phyloP scores from a whole-genome alignment of 495 filamentous ascomycete genomes.

The Tuber umbilicatum region DNA sequence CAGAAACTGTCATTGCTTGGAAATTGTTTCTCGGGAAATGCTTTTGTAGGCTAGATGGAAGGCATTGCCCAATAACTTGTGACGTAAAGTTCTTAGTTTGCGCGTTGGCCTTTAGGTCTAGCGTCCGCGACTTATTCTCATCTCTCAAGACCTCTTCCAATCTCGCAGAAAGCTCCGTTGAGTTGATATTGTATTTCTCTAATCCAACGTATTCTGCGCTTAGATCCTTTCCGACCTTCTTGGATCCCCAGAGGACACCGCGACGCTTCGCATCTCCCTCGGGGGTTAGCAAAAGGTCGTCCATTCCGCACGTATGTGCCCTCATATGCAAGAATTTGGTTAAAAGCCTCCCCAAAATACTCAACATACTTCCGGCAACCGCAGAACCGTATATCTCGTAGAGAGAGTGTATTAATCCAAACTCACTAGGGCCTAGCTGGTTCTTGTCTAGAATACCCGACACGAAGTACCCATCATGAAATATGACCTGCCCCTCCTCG shows the following conservation, averaged over 20 bases:
- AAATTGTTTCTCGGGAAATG: conserved; percentile 95
- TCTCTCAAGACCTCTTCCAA: conserved; percentile 87
- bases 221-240: conserved; percentile 70
- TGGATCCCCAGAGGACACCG: conserved; percentile 61
- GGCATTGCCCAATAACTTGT: conserved; percentile 66
- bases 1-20: conserved; percentile 96
- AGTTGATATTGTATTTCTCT: conserved; percentile 52
- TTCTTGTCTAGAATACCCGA: conserved; percentile 93
- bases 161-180: conserved; percentile 64
- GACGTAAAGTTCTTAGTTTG: conserved; percentile 65
- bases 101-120: conserved; percentile 81
- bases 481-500: conserved; percentile 71
- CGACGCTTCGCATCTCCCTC: conserved; percentile 68
- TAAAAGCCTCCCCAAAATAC: conserved; percentile 79
- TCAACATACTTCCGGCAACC: conserved; percentile 74
- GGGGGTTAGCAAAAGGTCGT: conserved; percentile 80
- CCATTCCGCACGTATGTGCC: conserved; percentile 94
- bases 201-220: conserved; percentile 90
- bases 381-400: conserved; percentile 91
- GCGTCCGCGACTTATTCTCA: conserved; percentile 75
- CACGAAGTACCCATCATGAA: conserved; percentile 80
- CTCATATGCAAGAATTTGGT: conserved; percentile 88
- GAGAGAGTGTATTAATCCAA: conserved; percentile 83
- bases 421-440: conserved; percentile 79
- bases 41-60: conserved; percentile 78